These are phyloP conservation scores for Podila verticillata DNA, from an alignment of 192 early-diverging fungal genomes.

Conservation along the genomic window DNA sequence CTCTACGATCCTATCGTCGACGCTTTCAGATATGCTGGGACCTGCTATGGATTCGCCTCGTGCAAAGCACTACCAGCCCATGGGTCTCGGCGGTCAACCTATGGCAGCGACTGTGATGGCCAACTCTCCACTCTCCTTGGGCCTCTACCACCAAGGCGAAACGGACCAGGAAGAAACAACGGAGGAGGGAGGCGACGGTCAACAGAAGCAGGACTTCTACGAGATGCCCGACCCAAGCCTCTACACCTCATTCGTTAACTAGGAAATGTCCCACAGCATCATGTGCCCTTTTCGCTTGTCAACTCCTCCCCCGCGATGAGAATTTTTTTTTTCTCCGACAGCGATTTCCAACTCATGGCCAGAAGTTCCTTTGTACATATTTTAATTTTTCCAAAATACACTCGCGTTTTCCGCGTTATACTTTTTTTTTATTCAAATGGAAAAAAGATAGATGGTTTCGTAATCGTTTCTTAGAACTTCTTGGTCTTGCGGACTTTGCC, in stretches of 20 bases:
- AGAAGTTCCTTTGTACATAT: too few species aligned
- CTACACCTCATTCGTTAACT: background rate
- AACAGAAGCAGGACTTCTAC: background rate
- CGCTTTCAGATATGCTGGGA: constrained; percentile 15
- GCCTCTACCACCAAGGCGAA: background rate
- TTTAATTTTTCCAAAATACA: too few species aligned
- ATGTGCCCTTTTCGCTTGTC: too few species aligned
- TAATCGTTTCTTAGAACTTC: background rate
- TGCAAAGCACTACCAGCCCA: constrained; percentile 27
- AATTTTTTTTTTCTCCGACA: too few species aligned
- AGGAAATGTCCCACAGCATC: too few species aligned
- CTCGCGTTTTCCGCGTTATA: too few species aligned
- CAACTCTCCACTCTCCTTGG: background rate
- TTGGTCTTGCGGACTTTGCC: constrained; percentile 49
- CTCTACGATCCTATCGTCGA: constrained; percentile 12
- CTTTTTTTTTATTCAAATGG: too few species aligned
- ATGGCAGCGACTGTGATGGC: background rate
- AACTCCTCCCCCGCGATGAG: too few species aligned
- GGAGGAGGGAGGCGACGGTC: background rate
- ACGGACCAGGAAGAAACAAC: background rate
- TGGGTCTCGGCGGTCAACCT: constrained; percentile 25
- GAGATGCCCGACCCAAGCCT: background rate
- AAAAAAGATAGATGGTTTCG: background rate
- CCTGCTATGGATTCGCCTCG: background rate
- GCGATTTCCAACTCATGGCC: too few species aligned